Evolutionary conservation across 2,329 filamentous ascomycete species (phyloP).

Genomic region (Xylaria hypoxylon): DNA sequence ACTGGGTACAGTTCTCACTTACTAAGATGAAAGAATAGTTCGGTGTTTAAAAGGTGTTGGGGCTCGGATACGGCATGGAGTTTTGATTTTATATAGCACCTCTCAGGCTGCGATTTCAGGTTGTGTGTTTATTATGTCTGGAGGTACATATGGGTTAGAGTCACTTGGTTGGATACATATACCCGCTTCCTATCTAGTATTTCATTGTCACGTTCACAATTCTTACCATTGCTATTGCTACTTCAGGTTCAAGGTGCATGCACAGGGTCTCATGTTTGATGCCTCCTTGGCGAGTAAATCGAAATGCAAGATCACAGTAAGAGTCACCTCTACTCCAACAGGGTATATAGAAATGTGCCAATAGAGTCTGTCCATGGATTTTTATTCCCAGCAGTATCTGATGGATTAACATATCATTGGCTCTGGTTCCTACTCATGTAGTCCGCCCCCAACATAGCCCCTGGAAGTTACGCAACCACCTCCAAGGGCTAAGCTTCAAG

Average conservation of each 20-base stretch:
- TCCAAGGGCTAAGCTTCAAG: no score
- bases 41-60: background rate
- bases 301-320: no score
- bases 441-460: no score
- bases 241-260: background rate
- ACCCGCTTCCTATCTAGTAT: constrained; percentile 5
- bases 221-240: background rate
- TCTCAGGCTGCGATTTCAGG: background rate
- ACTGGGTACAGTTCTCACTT: background rate
- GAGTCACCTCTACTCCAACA: no score
- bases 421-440: no score
- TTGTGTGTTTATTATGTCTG: background rate
- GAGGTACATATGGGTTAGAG: background rate
- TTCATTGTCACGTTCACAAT: background rate
- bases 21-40: background rate
- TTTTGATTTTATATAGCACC: background rate
- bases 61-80: background rate
- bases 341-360: no score
- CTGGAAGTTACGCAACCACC: no score
- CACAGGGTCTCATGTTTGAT: no score
- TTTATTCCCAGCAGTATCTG: no score
- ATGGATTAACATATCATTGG: no score
- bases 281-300: no score
- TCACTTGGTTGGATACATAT: constrained; percentile 12
- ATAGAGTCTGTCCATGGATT: no score